These are phyloP conservation scores for Monosporozyma yasuniensis DNA, from an alignment of 805 yeast species.

Conservation along the genomic window DNA sequence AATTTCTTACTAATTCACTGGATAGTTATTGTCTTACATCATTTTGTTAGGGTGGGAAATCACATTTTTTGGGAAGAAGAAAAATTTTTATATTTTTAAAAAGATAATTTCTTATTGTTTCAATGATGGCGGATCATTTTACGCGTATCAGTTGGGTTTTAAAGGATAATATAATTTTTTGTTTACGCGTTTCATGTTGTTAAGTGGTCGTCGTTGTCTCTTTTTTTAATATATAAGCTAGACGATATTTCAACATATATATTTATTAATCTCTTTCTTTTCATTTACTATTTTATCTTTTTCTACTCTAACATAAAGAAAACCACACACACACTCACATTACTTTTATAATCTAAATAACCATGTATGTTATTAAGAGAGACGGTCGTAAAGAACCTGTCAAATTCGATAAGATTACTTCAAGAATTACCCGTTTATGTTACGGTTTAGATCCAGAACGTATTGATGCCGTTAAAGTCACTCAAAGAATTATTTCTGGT, in stretches of 20 bases:
- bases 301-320: background rate
- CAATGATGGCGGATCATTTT: no score
- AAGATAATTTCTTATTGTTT: no score
- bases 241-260: conserved; percentile 64
- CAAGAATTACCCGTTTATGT: conserved; percentile 82
- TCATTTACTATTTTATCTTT: conserved; percentile 64
- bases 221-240: background rate
- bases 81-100: no score
- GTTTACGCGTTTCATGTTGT: background rate
- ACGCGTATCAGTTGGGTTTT: background rate
- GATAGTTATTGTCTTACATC: no score
- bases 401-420: conserved; percentile 90
- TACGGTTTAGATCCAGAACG: conserved; percentile 83
- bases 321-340: conserved; percentile 3
- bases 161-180: background rate
- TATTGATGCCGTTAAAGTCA: conserved; percentile 84
- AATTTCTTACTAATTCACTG: no score
- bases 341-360: background rate
- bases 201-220: background rate
- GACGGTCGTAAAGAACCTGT: conserved; percentile 92
- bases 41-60: no score
- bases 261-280: conserved; percentile 90
- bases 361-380: conserved; percentile 78
- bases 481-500: conserved; percentile 82
- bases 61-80: no score